Evolutionary conservation across 2,329 filamentous ascomycete species (phyloP).

Genomic region (Ophiostoma piceae): DNA sequence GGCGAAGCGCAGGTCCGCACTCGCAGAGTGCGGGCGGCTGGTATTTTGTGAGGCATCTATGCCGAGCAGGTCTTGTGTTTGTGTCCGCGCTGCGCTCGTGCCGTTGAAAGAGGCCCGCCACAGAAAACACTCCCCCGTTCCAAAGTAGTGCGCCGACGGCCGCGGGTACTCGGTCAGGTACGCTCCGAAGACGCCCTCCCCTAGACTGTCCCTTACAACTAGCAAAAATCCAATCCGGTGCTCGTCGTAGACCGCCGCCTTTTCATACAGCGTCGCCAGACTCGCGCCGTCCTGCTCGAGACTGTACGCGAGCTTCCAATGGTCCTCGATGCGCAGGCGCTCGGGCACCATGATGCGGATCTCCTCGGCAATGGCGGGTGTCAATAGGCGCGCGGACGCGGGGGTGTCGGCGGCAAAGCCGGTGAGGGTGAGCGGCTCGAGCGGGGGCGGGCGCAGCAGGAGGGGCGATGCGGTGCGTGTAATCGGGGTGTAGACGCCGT

Average conservation of each 20-base stretch:
- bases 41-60: too few relatives aligned
- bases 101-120: slow-evolving; percentile 64
- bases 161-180: slow-evolving; percentile 88
- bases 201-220: slow-evolving; percentile 71
- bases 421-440: slow-evolving; percentile 70
- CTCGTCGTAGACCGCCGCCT: slow-evolving; percentile 61
- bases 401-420: slow-evolving; percentile 61
- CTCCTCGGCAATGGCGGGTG: slow-evolving; percentile 75
- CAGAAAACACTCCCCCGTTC: slow-evolving; percentile 92
- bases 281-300: slow-evolving; percentile 89
- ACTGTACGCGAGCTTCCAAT: slow-evolving; percentile 83
- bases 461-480: slow-evolving; percentile 69
- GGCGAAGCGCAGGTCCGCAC: slow-evolving; percentile 68
- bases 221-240: slow-evolving; percentile 82
- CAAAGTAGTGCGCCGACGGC: slow-evolving; percentile 79
- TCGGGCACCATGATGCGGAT: slow-evolving; percentile 85
- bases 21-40: slow-evolving; percentile 31
- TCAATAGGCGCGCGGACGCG: slow-evolving; percentile 60
- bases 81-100: not conserved
- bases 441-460: slow-evolving; percentile 80
- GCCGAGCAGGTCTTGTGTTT: not conserved
- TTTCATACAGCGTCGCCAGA: slow-evolving; percentile 77
- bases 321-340: slow-evolving; percentile 77
- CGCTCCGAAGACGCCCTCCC: slow-evolving; percentile 79
- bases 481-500: slow-evolving; percentile 39